A percentile compares a stretch with the other conserved stretches of the same genome.
Evolutionary conservation across 176 grass and related monocot species (phyloP).

Genomic region (Lolium multiflorum): DNA sequence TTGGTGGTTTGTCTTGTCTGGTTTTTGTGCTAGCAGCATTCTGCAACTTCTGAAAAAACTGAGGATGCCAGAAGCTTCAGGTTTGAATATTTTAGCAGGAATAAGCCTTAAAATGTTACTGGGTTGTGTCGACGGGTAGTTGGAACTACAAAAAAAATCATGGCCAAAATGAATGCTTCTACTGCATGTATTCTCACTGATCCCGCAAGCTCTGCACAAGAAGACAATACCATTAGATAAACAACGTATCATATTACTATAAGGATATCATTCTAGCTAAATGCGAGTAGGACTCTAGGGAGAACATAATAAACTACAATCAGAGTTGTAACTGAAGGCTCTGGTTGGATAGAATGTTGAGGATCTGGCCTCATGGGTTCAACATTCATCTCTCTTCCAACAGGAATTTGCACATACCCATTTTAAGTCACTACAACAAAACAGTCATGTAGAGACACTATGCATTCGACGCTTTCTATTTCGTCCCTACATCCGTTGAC

Average conservation of each 20-base stretch:
- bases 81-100: neutral
- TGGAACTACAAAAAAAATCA: constrained; percentile 12
- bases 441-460: too few species aligned
- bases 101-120: neutral
- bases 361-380: neutral
- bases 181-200: constrained; percentile 12
- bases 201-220: constrained; percentile 41
- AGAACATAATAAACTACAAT: neutral
- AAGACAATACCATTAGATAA: constrained; percentile 20
- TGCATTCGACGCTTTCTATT: too few species aligned
- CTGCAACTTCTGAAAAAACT: neutral
- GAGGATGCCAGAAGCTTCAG: constrained; percentile 12
- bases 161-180: neutral
- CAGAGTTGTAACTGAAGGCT: neutral
- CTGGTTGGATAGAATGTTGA: neutral
- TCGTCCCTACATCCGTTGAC: too few species aligned
- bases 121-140: neutral
- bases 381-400: neutral
- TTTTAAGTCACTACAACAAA: neutral
- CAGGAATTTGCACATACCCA: neutral
- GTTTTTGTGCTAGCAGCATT: neutral
- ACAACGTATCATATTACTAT: neutral
- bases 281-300: neutral
- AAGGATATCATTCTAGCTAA: neutral
- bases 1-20: neutral